Base-by-base conservation (phyloP, 306 rosid species). In the Dryas octopetala region DNA sequence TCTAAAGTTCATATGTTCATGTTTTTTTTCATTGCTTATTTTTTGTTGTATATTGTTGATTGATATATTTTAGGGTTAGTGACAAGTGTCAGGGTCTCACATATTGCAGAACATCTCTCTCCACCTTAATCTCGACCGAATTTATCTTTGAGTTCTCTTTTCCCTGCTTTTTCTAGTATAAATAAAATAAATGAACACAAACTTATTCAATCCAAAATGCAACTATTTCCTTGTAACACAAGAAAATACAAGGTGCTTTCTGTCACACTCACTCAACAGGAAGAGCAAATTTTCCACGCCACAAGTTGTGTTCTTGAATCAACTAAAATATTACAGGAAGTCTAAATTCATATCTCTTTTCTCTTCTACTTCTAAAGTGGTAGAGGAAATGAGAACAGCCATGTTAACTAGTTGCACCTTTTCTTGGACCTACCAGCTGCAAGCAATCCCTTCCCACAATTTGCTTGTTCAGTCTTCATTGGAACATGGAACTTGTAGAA, bases 361-460 rank as follows among this genome's bases (percentile, higher is more conserved):
- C 59, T 73, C 43, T 65, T 71, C 45, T 44, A 6, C 10, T 74
- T 43, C 50, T 4, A 3, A 45, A 17, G 52, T 28, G 44, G 68
- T 66, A 43, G 69, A 73, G 84, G 80, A 78, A 64, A 94, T 94
- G 97, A 97, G 89, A 79, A 75, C 89, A 60, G 78, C 84, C 68
- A 66, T 87, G 74, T 83, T 88, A 70, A 80, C 89, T 65, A 65
- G 77, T 76, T 80, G 80, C 65, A 71, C 76, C 66, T 84, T 87
- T 19, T 80, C 80, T 47, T 86, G 83, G 84, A 82, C 76, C 55
- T 81, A 54, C 54, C 81, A 79, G n/a, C 90, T 65, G 50, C 82
- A 54, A 68, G 43, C 52, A 61, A 55, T 74, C 23, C 76, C 84
- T 46, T 81, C 82, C 52, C 66, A 65, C 54, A 49, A 28, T 40